These are phyloP conservation scores for Acacia confusa DNA, from an alignment of 306 rosid species.

Conservation along the genomic window DNA sequence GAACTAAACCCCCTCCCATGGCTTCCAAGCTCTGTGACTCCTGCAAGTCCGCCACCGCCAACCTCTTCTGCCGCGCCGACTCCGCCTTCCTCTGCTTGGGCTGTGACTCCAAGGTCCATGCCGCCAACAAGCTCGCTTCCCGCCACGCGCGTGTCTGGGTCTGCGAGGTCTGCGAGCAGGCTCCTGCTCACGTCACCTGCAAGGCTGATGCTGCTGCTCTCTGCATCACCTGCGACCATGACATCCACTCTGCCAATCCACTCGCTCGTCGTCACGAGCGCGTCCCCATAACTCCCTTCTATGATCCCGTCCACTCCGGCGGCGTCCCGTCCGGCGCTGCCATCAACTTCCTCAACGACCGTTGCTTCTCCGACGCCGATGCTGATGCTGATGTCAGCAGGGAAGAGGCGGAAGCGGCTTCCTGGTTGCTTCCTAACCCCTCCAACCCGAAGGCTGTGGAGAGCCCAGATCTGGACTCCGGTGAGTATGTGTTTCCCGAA, in stretches of 20 bases:
- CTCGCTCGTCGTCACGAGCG: constrained; percentile 94
- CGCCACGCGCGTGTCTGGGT: constrained; percentile 88
- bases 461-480: constrained; percentile 61
- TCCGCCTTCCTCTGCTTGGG: constrained; percentile 78
- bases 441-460: constrained; percentile 45
- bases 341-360: constrained; percentile 51
- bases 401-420: constrained; percentile 94
- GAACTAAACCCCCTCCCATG: constrained; percentile 38
- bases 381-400: constrained; percentile 58
- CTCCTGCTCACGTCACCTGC: constrained; percentile 89
- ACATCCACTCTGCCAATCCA: constrained; percentile 92
- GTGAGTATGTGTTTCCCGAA: constrained; percentile 51
- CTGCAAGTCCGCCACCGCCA: constrained; percentile 79
- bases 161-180: constrained; percentile 93
- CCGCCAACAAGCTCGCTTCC: constrained; percentile 92
- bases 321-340: constrained; percentile 25
- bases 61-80: constrained; percentile 88
- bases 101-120: constrained; percentile 77
- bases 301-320: constrained; percentile 41
- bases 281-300: constrained; percentile 57
- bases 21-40: constrained; percentile 96
- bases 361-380: constrained; percentile 59
- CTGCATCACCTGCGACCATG: constrained; percentile 85
- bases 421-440: constrained; percentile 79
- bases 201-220: constrained; percentile 95